A percentile compares a stretch with the other conserved stretches of the same genome.
These are phyloP conservation scores for Dactylellina sp. DNA, from an alignment of 2,329 filamentous ascomycete genomes.

Conservation along the genomic window DNA sequence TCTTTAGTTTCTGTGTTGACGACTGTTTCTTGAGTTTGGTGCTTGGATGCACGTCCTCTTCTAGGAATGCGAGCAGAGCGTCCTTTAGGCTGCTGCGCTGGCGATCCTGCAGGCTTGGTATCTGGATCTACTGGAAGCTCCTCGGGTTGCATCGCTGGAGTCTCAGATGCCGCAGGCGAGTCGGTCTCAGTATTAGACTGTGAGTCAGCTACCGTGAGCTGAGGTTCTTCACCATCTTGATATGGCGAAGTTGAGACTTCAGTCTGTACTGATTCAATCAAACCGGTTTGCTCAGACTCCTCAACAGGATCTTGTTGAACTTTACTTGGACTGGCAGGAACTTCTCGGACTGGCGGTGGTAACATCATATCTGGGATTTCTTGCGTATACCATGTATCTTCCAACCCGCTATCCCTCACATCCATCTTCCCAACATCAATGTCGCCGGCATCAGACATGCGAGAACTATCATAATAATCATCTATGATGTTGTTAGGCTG, in stretches of 20 bases:
- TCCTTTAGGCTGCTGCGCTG: slow-evolving; percentile 6
- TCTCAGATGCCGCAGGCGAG: not conserved
- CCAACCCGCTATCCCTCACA: slow-evolving; percentile 34
- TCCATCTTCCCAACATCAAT: slow-evolving; percentile 40
- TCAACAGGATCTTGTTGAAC: slow-evolving; percentile 9
- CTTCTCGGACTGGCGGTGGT: slow-evolving; percentile 39
- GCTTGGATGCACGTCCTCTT: slow-evolving; percentile 5
- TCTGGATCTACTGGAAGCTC: slow-evolving; percentile 7
- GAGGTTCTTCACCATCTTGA: slow-evolving; percentile 21
- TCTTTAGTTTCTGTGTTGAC: not conserved
- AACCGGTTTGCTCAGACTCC: not conserved
- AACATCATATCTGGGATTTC: slow-evolving; percentile 43
- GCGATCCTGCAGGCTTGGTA: not conserved
- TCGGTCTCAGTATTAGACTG: not conserved
- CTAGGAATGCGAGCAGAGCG: not conserved
- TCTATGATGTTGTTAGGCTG: slow-evolving; percentile 19
- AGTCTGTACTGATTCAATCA: not conserved
- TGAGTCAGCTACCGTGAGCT: slow-evolving; percentile 6
- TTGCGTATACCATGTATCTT: slow-evolving; percentile 38
- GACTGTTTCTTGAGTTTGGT: not conserved
- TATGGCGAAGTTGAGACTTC: slow-evolving; percentile 25
- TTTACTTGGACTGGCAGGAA: slow-evolving; percentile 50
- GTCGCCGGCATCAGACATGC: slow-evolving; percentile 47
- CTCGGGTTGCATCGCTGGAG: not conserved
- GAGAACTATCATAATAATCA: slow-evolving; percentile 40